Evolutionary conservation across 2,329 filamentous ascomycete genomes (phyloP), one percentile per base, ranked within the genome.

Genomic region (Penicillium vulpinum): DNA sequence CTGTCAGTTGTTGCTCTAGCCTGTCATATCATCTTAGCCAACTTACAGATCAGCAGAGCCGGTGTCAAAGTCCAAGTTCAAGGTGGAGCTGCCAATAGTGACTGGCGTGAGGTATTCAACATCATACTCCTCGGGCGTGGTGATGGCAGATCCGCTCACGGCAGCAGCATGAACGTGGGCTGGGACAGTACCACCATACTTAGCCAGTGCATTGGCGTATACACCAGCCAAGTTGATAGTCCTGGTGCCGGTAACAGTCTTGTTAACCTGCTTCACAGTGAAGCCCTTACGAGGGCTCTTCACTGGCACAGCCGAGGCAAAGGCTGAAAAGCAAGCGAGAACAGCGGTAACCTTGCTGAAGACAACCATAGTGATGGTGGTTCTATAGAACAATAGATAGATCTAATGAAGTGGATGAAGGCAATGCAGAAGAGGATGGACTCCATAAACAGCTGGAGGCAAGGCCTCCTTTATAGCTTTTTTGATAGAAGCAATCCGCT

Each of bases 11-110:
- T 6, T 16, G 36, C 22, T 29, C 24, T 28, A 13, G 8, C 26
- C 2, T 18, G 31, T 7, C 16, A 47, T 28, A 7, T 15, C n/a
- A 24, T 2, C 15, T 26, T 1, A 24, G 22, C 8, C 16, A 38
- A 75, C 82, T 76, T 73, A 85, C 87, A 89, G 82, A 74, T 89
- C 87, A 40, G 85, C 80, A 61, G 79, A 88, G 60, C 80, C 87
- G 15, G 89, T 92, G 63, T 92, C 89, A 58, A 92, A 82, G 69
- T 90, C 87, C 58, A 92, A 71, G 57, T 85, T 81, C 60, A 90
- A 70, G 3, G 77, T 82, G 64, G 87, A 85, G 68, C 81, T 75
- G 43, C 88, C 89, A 60, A 91, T 77, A 2, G 77, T 80, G 45
- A 91, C 83, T 0, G 86, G 84, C 54, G 83, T 80, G 29, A 87